Evolutionary conservation across 345 rosid genomes (phyloP).

Genomic region (Schrenkiella parvula): DNA sequence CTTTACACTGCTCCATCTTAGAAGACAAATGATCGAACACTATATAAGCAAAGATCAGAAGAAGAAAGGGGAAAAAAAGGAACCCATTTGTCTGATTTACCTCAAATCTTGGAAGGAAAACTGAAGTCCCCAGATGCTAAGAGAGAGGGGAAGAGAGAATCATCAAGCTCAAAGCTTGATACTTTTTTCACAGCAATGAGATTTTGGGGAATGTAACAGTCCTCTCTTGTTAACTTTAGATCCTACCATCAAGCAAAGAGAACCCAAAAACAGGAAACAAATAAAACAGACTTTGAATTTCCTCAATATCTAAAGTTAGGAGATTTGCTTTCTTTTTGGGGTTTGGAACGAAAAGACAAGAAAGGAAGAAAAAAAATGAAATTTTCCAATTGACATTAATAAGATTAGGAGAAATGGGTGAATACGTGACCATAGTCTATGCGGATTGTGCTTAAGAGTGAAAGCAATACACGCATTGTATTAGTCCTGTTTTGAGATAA

Average conservation of each 20-base stretch:
- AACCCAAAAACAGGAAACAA: conserved; percentile 35
- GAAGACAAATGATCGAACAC: conserved; percentile 10
- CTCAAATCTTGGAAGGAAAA: conserved; percentile 12
- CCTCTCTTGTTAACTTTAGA: conserved; percentile 30
- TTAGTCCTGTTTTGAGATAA: conserved; percentile 9
- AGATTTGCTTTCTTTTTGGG: conserved; percentile 29
- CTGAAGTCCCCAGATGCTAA: background rate
- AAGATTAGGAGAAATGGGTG: background rate
- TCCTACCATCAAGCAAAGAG: conserved; percentile 31
- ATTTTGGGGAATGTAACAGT: conserved; percentile 28
- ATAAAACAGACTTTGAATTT: conserved; percentile 34
- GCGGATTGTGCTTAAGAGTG: conserved; percentile 16
- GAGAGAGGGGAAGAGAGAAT: background rate
- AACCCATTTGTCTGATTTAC: conserved; percentile 12
- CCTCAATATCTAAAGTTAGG: conserved; percentile 31
- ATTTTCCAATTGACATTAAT: background rate
- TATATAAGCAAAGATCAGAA: conserved; percentile 7
- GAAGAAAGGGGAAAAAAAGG: background rate
- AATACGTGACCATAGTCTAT: conserved; percentile 26
- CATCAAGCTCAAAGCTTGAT: conserved; percentile 35
- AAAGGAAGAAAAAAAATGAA: background rate
- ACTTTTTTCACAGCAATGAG: conserved; percentile 22
- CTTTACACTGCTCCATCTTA: conserved; percentile 54
- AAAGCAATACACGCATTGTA: conserved; percentile 8
- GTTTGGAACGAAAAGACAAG: background rate